phyloP scores from a whole-genome alignment of 2,329 filamentous ascomycete species.

The Ophiostoma himal-ulmi region DNA sequence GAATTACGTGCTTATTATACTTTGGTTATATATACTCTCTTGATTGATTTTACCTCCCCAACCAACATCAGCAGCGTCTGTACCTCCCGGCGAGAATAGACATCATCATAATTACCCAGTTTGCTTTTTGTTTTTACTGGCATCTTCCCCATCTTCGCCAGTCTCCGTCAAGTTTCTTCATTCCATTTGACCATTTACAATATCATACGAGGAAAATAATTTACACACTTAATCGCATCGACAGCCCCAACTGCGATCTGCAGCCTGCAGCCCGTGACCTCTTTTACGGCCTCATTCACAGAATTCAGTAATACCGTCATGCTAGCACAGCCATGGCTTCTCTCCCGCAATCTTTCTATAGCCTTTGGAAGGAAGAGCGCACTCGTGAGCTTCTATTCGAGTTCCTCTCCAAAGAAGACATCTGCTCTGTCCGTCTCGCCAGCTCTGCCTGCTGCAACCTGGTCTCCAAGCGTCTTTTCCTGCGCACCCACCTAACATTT shows the following conservation, averaged over 20 bases:
- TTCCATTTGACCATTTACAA: not conserved
- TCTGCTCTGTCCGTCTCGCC: constrained; percentile 58
- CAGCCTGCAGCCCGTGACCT: not conserved
- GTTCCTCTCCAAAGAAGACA: constrained; percentile 45
- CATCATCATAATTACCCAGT: not conserved
- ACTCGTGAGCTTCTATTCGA: constrained; percentile 48
- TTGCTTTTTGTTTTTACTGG: not conserved
- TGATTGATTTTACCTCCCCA: not conserved
- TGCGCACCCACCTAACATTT: constrained; percentile 64
- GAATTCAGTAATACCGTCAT: constrained; percentile 35
- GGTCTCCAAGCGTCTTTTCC: constrained; percentile 63
- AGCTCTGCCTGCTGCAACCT: constrained; percentile 66
- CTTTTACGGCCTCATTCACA: not conserved
- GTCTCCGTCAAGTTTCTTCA: not conserved
- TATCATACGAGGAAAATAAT: not conserved
- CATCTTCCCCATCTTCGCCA: not conserved
- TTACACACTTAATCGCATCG: not conserved
- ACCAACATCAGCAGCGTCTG: not conserved
- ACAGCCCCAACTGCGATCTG: constrained; percentile 5
- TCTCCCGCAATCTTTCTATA: constrained; percentile 47
- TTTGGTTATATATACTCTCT: not conserved
- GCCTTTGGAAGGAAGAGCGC: constrained; percentile 48
- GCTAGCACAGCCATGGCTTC: constrained; percentile 41
- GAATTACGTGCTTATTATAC: too few species aligned
- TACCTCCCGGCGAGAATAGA: constrained; percentile 1